Evolutionary conservation across 164 flowering plant genomes (phyloP).

Genomic region (Stephania cephalantha): DNA sequence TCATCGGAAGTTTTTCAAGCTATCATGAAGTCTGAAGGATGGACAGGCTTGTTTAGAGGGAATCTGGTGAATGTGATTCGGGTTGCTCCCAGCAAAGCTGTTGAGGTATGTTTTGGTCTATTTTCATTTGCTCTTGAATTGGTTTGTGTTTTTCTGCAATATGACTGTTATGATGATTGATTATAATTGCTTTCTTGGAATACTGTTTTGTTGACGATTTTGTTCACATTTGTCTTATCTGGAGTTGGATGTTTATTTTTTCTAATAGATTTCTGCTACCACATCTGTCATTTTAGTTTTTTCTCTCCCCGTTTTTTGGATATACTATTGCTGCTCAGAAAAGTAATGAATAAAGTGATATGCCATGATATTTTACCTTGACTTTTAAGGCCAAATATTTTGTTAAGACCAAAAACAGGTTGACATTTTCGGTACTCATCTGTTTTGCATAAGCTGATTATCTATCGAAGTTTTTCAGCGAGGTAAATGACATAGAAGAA

Average conservation of each 20-base stretch:
- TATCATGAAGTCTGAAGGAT: constrained; percentile 87
- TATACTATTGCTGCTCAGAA: too few relatives aligned
- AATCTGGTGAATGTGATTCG: constrained; percentile 92
- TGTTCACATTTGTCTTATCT: neutral
- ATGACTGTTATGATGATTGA: neutral
- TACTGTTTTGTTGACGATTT: neutral
- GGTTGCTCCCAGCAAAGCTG: constrained; percentile 92
- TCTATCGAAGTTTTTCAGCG: neutral
- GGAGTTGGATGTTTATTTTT: neutral
- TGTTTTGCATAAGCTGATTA: neutral
- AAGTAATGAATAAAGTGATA: too few relatives aligned
- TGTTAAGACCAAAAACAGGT: neutral
- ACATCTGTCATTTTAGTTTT: neutral
- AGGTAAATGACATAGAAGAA: neutral
- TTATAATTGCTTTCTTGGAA: neutral
- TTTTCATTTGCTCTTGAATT: neutral
- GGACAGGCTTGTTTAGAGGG: constrained; percentile 96
- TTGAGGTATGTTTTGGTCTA: constrained; percentile 38
- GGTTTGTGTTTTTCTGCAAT: neutral
- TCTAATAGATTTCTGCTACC: neutral
- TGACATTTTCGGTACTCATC: neutral
- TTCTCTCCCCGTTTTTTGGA: too few relatives aligned
- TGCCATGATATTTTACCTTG: neutral
- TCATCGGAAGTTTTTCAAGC: constrained; percentile 65
- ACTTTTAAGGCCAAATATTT: neutral